phyloP scores from a whole-genome alignment of 257 asterid genomes.

The Nicotiana paniculata region DNA sequence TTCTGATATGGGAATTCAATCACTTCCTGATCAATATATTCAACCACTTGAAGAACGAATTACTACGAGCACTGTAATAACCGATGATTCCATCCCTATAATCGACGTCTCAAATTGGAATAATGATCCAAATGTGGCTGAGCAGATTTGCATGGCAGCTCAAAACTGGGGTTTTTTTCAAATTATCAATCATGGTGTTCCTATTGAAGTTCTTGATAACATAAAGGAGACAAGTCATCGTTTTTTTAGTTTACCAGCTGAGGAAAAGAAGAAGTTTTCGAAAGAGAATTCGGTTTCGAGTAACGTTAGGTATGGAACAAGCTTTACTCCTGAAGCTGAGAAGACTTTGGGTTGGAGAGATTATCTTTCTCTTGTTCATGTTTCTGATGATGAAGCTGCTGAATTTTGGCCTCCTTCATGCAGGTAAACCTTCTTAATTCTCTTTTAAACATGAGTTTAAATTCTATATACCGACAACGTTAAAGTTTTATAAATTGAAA shows the following conservation, averaged over 20 bases:
- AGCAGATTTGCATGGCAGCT: conserved; percentile 19
- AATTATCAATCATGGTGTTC: conserved; percentile 24
- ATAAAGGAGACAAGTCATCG: conserved; percentile 17
- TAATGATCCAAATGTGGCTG: conserved; percentile 16
- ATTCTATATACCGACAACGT: no score
- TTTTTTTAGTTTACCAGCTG: conserved; percentile 20
- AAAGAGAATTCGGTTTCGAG: conserved; percentile 14
- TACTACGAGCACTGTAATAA: background rate
- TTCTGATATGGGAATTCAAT: conserved; percentile 1
- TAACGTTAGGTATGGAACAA: conserved; percentile 22
- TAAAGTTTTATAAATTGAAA: no score
- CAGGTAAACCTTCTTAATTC: conserved; percentile 4
- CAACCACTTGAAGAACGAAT: conserved; percentile 21
- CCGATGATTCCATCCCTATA: conserved; percentile 15
- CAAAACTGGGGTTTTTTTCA: conserved; percentile 30
- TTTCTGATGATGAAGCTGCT: conserved; percentile 22
- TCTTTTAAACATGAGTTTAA: background rate
- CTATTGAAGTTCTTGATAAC: conserved; percentile 16
- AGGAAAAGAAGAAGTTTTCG: conserved; percentile 17
- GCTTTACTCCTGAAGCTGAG: conserved; percentile 25
- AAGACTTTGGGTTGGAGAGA: conserved; percentile 33
- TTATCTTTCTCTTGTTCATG: conserved; percentile 20
- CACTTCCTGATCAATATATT: conserved; percentile 20
- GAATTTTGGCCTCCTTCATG: conserved; percentile 22
- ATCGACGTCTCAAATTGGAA: conserved; percentile 20